Conservation (phyloP, 192 early-diverging fungal species). For the Cladochytrium replicatum region DNA sequence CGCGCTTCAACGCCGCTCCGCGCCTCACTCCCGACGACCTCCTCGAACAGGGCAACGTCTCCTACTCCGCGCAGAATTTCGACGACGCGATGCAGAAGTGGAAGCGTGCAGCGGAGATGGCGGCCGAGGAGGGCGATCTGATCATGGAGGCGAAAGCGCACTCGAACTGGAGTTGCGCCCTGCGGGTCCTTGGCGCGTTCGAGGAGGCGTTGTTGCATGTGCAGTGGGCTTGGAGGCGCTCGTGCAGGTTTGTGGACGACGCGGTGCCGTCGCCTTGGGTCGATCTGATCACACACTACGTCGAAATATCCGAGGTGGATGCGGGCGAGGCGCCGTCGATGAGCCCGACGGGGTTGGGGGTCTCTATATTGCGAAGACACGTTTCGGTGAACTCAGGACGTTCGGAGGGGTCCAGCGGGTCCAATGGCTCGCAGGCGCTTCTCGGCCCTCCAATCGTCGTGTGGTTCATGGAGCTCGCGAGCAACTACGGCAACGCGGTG, state of each 20-base stretch:
- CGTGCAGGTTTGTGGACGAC: constrained; percentile 21
- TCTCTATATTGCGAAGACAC: not conserved
- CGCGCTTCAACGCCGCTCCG: no score
- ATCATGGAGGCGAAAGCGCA: constrained; percentile 20
- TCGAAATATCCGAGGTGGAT: constrained; percentile 19
- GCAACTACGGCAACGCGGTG: constrained; percentile 38
- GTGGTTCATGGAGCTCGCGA: constrained; percentile 36
- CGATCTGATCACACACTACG: constrained; percentile 26
- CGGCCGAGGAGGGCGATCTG: constrained; percentile 25
- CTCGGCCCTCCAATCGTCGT: constrained; percentile 45
- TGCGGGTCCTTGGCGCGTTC: constrained; percentile 19
- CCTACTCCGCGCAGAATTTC: no score
- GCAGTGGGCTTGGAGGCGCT: constrained; percentile 20
- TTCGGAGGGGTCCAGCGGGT: not conserved
- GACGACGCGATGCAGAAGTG: constrained; percentile 26
- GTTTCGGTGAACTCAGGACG: not conserved
- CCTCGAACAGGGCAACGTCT: no score
- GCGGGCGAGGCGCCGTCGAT: constrained; percentile 6
- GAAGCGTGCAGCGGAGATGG: constrained; percentile 25
- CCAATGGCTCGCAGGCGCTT: constrained; percentile 12
- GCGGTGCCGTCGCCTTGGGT: constrained; percentile 25
- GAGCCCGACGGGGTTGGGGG: not conserved
- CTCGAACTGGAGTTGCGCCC: constrained; percentile 26
- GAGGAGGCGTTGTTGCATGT: constrained; percentile 21
- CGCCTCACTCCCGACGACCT: no score